phyloP scores from a whole-genome alignment of 75 land plant genomes.

The Sequoia sempervirens region DNA sequence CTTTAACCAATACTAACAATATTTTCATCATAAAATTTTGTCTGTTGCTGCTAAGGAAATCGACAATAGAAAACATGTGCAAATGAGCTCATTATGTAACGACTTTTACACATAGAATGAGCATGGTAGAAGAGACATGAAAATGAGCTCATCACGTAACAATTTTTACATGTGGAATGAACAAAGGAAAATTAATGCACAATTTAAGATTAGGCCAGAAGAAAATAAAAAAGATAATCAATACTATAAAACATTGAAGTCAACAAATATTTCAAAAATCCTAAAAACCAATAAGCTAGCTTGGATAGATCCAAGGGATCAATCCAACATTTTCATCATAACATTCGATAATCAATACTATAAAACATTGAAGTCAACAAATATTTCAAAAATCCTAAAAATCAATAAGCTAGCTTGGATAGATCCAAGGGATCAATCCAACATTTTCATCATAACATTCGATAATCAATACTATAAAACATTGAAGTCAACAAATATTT shows the following conservation, averaged over 20 bases:
- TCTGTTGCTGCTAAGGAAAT: neutral
- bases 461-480: neutral
- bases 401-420: conserved; percentile 42
- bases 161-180: neutral
- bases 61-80: neutral
- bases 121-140: neutral
- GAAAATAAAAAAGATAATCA: neutral
- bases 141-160: neutral
- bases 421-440: conserved; percentile 24
- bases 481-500: neutral
- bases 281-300: conserved; percentile 23
- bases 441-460: neutral
- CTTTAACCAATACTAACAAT: neutral
- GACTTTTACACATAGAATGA: too few species aligned
- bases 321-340: neutral
- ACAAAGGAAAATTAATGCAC: neutral
- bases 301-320: conserved; percentile 43
- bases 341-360: neutral
- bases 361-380: neutral
- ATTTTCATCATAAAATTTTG: neutral
- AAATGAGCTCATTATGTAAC: too few species aligned
- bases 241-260: neutral
- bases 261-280: neutral
- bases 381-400: neutral
- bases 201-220: neutral